Conservation (phyloP, 73 alveolate species). For the Tetrahymena elliotti region DNA sequence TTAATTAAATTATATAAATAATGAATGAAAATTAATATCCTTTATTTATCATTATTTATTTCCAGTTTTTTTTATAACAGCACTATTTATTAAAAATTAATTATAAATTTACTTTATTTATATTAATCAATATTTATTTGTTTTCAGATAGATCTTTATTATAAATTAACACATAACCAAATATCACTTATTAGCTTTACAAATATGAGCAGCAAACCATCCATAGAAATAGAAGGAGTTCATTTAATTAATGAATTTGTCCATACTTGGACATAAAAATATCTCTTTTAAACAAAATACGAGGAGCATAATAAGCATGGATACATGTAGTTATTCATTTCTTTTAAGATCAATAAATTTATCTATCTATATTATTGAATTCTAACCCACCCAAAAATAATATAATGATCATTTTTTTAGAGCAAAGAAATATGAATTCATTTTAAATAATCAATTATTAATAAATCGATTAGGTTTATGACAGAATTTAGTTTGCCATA, state of each 20-base stretch:
- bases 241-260: conserved; percentile 24
- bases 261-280: conserved; percentile 28
- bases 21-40: not conserved
- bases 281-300: conserved; percentile 21
- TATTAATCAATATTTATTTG: not conserved
- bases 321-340: not conserved
- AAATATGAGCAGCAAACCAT: not conserved
- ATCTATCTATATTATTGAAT: too few species aligned
- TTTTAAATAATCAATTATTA: not conserved
- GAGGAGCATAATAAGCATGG: conserved; percentile 6
- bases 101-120: not conserved
- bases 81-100: not conserved
- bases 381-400: too few species aligned
- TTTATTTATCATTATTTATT: not conserved
- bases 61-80: not conserved
- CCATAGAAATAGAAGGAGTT: not conserved
- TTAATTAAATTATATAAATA: not conserved
- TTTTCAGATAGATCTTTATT: not conserved
- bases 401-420: too few species aligned
- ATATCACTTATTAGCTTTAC: not conserved
- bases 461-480: conserved; percentile 3
- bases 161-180: not conserved
- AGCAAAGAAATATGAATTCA: too few species aligned
- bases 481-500: conserved; percentile 65
- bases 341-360: not conserved